Base-by-base conservation (phyloP, 441 rosid species). In the Mallotus repandus region DNA sequence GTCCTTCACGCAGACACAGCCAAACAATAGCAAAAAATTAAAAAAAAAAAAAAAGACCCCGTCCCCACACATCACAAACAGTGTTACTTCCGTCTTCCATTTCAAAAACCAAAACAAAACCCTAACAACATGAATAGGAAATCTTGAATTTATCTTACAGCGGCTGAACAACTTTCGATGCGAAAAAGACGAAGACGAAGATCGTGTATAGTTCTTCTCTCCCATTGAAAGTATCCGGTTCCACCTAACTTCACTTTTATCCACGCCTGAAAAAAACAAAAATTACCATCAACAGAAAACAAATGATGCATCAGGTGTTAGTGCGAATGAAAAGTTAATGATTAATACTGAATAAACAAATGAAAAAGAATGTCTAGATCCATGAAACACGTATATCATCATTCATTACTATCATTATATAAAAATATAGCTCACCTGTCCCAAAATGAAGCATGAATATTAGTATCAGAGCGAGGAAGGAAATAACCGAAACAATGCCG, bases 81-180 rank as follows among this genome's bases (percentile, higher is more conserved):
- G 5, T 5, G 21, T 38, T 22, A 22, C 25, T 16, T 63, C 35
- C 60, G 18, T 46, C 43, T 21, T 45, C 49, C 18, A 52, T n/a
- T 60, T 62, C 16, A 21, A 50, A 69, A 62, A 63, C 11, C 16
- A 52, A 16, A 69, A 53, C 18, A 13, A 21, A 50, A 63, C 38
- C 1, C 25, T 7, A 46, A 61, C 32, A 43, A 48, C 16, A 19
- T 22, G 3, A 10, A 35, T 21, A 3, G 6, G 16, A 32, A 65
- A 35, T 14, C 0, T 18, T 3, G 8, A n/a, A 35, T 9, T 55
- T 41, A 7, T 18, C 84, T 84, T 83, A 89, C 94, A 87, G 21
- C 61, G 83, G 66, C 72, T 81, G 54, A 85, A 85, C 53, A 88
- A 81, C 69, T 85, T 91, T 75, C 94, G 89, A 71, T 88, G 88